Percentiles rank a stretch among this genome's conserved stretches.
phyloP scores from a whole-genome alignment of 1,284 basidiomycete genomes.

The Ustilago esculenta region DNA sequence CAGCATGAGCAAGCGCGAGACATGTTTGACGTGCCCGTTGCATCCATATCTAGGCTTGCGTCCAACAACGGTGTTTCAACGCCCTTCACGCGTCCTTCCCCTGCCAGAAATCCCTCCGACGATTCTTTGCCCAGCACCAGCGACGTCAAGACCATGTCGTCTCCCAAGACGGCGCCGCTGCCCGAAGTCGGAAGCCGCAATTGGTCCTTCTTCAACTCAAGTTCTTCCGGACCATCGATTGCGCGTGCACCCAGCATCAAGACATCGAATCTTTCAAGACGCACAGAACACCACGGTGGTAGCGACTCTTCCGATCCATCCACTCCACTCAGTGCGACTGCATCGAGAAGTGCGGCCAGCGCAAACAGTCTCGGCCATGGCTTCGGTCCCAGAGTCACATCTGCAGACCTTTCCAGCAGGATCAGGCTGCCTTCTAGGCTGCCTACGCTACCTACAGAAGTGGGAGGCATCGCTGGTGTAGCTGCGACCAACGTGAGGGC shows the following conservation, averaged over 20 bases:
- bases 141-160: conserved; percentile 7
- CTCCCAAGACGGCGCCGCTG: conserved; percentile 3
- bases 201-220: conserved; percentile 55
- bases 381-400: conserved; percentile 14
- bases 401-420: conserved; percentile 19
- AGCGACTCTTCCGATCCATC: conserved; percentile 8
- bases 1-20: conserved; percentile 27
- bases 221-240: conserved; percentile 12
- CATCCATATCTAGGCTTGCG: conserved; percentile 10
- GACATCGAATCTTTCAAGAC: conserved; percentile 8
- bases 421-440: conserved; percentile 29
- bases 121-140: conserved; percentile 15
- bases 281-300: conserved; percentile 3
- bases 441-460: conserved; percentile 28
- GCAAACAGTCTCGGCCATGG: conserved; percentile 9
- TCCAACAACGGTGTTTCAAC: background rate
- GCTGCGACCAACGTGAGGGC: conserved; percentile 13
- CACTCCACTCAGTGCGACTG: conserved; percentile 9
- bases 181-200: conserved; percentile 39
- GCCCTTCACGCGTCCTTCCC: background rate
- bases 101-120: conserved; percentile 4
- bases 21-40: conserved; percentile 41
- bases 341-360: conserved; percentile 1
- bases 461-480: conserved; percentile 1
- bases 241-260: conserved; percentile 42